Base-by-base conservation (phyloP, 1,284 basidiomycete species). In the Moniliella sp. region DNA sequence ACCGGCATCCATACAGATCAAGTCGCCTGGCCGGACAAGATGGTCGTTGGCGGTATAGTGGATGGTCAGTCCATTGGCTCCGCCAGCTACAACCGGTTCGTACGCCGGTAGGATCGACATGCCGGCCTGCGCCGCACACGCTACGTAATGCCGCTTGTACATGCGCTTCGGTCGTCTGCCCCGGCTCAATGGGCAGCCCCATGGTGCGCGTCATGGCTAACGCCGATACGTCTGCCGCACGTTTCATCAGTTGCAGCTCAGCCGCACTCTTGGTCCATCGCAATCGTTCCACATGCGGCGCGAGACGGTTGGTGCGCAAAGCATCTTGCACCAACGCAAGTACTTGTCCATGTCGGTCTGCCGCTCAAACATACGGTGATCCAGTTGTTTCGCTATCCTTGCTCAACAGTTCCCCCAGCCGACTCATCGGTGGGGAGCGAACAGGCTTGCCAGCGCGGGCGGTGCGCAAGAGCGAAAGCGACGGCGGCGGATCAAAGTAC, bases 1-100 rank as follows among this genome's bases (percentile, higher is more conserved):
- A 7, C 61, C 53, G 4, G 54, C 53, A 26, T 59, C 49, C 33
- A 58, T 53, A 28, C 52, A 55, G 5, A 59, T 41, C 3, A 59
- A 37, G 25, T 49, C 39, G 18, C 41, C 37, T 2, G 39, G 34
- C 14, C 31, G 18, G 17, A 32, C 16, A 9, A 32, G 21, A 1
- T 37, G 33, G 30, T 59, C 54, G 31, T 58, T 57, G 33, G 48
- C 47, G 30, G 49, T 42, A 25, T 34, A 41, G 17, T 33, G 38
- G 19, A 37, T 41, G 15, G 36, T 40, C 10, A 52, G 35, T 13
- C 46, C 48, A 30, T 56, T 51, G 14, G 34, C 23, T 1, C 56
- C 56, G 1, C 41, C 42, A 0, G 56, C 56, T 12, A 59, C 53
- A 0, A 59, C 56, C 1, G 56, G 56, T 1, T 57, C 56, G 26